Base-by-base conservation (phyloP, 2,329 filamentous ascomycete genomes). In the Fusarium sp. region DNA sequence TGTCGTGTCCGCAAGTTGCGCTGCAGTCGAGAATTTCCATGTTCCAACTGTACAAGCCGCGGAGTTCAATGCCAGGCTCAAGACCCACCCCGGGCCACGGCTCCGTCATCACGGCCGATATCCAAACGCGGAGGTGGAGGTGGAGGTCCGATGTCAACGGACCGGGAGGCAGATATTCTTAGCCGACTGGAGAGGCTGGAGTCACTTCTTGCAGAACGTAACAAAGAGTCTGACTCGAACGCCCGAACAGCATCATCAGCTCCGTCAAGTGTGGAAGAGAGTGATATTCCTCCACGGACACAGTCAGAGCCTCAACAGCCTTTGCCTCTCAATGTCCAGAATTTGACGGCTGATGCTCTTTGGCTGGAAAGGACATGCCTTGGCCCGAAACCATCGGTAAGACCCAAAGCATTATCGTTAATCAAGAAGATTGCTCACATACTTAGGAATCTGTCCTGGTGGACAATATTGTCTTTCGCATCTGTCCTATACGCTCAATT, bases 11-110 rank as follows among this genome's bases (percentile, higher is more conserved):
- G 76, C 56, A 79, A 79, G 69, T 61, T 79, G 41, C 74, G 77
- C 37, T 79, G 77, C 68, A 79, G 76, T 53, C 74, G 77, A 39
- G 69, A 75, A 46, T 78, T 78, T 49, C 77, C 77, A 4, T 79
- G 77, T 61, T 72, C 73, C 47, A 79, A 79, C 70, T 79, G 77
- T 63, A 76, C 74, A 47, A 75, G 73, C 60, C 76, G 77, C 64
- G 77, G 76, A 62, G 67, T 78, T 23, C 63, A 67, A 20, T 79
- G 77, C 64, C 74, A 72, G 27, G 51, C 66, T 17, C 66, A 63
- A 40, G 69, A 73, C 63, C 72, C 72, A 72, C 69, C 56, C 49
- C 61, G 67, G 42, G 45, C 65, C 36, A 17, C 48, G 20, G 58
- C 47, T 25, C 62, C 56, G 43, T 59, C 66, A 14, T 59, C 60